Percentiles rank a stretch among this genome's conserved stretches.
Evolutionary conservation across 2,329 filamentous ascomycete genomes (phyloP).

Genomic region (Pezicula carpinea): DNA sequence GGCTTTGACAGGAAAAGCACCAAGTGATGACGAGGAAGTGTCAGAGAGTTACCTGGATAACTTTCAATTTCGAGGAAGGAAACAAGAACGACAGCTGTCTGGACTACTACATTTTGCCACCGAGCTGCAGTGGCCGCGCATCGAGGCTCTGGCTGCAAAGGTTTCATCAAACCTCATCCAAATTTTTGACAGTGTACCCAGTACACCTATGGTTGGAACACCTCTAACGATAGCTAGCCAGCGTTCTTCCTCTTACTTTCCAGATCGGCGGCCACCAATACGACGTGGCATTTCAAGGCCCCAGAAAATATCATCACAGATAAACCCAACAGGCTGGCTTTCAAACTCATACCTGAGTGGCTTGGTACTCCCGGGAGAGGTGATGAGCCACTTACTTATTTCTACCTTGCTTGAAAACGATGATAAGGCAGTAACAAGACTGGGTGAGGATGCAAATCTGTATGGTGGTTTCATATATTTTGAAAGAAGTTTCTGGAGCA

Average conservation of each 20-base stretch:
- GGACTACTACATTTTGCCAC: constrained; percentile 61
- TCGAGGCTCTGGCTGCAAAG: constrained; percentile 35
- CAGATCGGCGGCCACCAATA: constrained; percentile 17
- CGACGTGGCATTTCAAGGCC: constrained; percentile 17
- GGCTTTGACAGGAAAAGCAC: constrained; percentile 44
- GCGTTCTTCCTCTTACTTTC: constrained; percentile 27
- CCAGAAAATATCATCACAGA: constrained; percentile 48
- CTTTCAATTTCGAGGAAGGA: constrained; percentile 33
- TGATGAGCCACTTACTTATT: constrained; percentile 59
- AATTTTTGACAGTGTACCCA: constrained; percentile 20
- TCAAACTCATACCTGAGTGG: constrained; percentile 65
- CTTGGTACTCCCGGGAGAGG: constrained; percentile 59
- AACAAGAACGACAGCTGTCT: constrained; percentile 53
- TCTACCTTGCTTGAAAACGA: constrained; percentile 62
- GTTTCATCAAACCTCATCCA: constrained; percentile 26
- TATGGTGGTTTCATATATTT: constrained; percentile 61
- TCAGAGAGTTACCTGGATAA: constrained; percentile 32
- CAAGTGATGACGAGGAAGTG: constrained; percentile 34
- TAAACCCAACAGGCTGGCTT: constrained; percentile 60
- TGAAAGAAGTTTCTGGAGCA: constrained; percentile 66
- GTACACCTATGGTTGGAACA: constrained; percentile 20
- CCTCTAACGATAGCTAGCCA: constrained; percentile 25
- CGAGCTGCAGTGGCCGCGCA: constrained; percentile 58
- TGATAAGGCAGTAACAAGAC: constrained; percentile 48
- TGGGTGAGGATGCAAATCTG: constrained; percentile 58